phyloP scores from a whole-genome alignment of 192 early-diverging fungal genomes.

The Linnemannia schmuckeri region DNA sequence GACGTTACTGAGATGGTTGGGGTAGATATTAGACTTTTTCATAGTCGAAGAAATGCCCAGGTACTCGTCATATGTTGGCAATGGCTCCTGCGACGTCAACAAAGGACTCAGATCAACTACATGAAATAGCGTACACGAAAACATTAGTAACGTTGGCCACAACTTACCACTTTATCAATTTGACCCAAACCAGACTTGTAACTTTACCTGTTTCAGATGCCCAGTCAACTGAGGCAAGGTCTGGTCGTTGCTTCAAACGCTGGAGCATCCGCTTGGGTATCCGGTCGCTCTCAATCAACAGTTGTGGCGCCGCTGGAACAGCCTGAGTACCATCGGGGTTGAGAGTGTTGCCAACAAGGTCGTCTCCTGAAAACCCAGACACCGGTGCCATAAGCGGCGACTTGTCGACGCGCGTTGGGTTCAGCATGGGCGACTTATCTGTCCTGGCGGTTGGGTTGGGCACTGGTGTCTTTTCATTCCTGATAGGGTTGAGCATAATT shows the following conservation, averaged over 20 bases:
- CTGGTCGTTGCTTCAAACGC: conserved; percentile 29
- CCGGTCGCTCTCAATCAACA: conserved; percentile 43
- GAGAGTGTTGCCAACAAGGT: background rate
- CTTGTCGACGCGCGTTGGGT: conserved; percentile 11
- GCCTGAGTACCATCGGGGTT: background rate
- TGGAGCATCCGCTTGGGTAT: conserved; percentile 44
- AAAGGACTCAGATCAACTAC: conserved; percentile 48
- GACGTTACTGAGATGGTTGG: conserved; percentile 23
- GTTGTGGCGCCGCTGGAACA: background rate
- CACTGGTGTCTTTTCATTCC: conserved; percentile 17
- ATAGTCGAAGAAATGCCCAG: conserved; percentile 31
- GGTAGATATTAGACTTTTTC: conserved; percentile 25
- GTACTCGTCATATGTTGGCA: conserved; percentile 46
- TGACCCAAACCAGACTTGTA: background rate
- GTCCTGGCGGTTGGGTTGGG: background rate
- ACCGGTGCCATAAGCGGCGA: conserved; percentile 10
- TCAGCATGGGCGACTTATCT: conserved; percentile 36
- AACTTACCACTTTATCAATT: background rate
- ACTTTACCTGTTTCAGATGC: conserved; percentile 34
- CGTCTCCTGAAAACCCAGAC: conserved; percentile 12
- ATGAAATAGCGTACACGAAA: background rate
- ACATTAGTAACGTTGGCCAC: background rate
- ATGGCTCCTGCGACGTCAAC: conserved; percentile 18
- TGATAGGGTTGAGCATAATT: conserved; percentile 10
- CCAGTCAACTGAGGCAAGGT: conserved; percentile 40